A percentile compares a stretch with the other conserved stretches of the same genome.
phyloP scores from a whole-genome alignment of 345 rosid genomes.

The Firmiana major region DNA sequence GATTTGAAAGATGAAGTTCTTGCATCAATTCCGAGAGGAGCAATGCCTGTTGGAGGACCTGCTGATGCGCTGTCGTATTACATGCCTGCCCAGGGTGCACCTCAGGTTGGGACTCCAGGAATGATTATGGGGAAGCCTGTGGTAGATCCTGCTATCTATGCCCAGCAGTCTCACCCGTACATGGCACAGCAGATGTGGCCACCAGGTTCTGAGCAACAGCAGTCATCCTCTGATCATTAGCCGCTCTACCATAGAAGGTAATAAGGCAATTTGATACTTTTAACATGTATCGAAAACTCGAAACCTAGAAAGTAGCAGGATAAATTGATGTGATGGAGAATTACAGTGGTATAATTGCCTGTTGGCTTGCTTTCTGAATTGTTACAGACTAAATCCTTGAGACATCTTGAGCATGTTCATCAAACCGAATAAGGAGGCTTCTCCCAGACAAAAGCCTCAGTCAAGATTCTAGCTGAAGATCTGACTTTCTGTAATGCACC shows the following conservation, averaged over 20 bases:
- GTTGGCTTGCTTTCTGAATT: not conserved
- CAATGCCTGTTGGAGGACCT: constrained; percentile 52
- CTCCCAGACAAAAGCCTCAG: constrained; percentile 12
- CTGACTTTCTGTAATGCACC: constrained; percentile 18
- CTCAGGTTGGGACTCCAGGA: constrained; percentile 67
- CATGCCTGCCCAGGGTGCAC: constrained; percentile 60
- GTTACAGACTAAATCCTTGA: not conserved
- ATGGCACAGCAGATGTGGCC: constrained; percentile 78
- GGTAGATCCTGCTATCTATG: constrained; percentile 59
- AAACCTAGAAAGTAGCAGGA: not conserved
- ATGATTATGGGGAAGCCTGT: constrained; percentile 85
- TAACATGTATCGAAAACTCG: not conserved
- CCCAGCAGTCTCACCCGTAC: constrained; percentile 58
- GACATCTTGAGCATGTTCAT: constrained; percentile 1
- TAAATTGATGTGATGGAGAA: too few species aligned
- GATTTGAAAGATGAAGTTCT: constrained; percentile 83
- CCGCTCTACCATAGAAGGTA: constrained; percentile 14
- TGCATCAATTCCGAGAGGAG: constrained; percentile 56
- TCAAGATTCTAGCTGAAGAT: constrained; percentile 22
- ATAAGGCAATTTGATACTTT: constrained; percentile 5
- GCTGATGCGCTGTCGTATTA: constrained; percentile 70
- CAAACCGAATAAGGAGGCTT: constrained; percentile 11
- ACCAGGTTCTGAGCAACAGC: constrained; percentile 70
- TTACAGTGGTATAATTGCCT: too few species aligned
- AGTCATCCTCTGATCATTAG: constrained; percentile 57